A percentile compares a stretch with the other conserved stretches of the same genome.
phyloP scores from a whole-genome alignment of 1,284 basidiomycete species.

The Anthracocystis walkeri region DNA sequence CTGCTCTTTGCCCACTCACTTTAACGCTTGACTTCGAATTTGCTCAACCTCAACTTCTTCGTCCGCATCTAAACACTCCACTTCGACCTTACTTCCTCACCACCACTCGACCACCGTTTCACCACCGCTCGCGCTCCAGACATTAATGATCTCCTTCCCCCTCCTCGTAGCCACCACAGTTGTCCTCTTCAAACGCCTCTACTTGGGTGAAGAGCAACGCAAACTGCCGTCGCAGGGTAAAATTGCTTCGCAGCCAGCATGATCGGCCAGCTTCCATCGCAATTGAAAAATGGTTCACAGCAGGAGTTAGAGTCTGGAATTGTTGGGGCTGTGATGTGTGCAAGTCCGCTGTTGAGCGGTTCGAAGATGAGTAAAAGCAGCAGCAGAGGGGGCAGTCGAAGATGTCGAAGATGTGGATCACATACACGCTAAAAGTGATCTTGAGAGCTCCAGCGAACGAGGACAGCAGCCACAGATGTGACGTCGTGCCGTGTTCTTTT shows the following conservation, averaged over 20 bases:
- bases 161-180: conserved; percentile 49
- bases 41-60: neutral
- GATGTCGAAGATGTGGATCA: too few relatives aligned
- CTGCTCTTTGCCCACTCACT: neutral
- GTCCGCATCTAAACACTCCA: neutral
- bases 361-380: too few relatives aligned
- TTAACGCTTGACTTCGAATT: neutral
- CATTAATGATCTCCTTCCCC: conserved; percentile 50
- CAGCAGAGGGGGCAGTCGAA: too few relatives aligned
- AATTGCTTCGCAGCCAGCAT: conserved; percentile 38
- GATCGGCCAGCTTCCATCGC: too few relatives aligned
- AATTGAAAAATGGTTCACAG: too few relatives aligned
- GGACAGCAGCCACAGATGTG: too few relatives aligned
- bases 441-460: too few relatives aligned
- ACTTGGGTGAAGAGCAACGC: conserved; percentile 61
- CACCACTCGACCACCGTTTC: neutral
- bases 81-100: neutral
- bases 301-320: neutral
- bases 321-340: neutral
- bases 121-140: conserved; percentile 14
- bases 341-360: too few relatives aligned
- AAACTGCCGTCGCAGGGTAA: conserved; percentile 48
- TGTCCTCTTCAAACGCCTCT: conserved; percentile 63
- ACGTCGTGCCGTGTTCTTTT: too few relatives aligned
- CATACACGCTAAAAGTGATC: too few relatives aligned